Evolutionary conservation across 1,139 yeast species (phyloP).

Genomic region (Saccharomycopsis hybrid): DNA sequence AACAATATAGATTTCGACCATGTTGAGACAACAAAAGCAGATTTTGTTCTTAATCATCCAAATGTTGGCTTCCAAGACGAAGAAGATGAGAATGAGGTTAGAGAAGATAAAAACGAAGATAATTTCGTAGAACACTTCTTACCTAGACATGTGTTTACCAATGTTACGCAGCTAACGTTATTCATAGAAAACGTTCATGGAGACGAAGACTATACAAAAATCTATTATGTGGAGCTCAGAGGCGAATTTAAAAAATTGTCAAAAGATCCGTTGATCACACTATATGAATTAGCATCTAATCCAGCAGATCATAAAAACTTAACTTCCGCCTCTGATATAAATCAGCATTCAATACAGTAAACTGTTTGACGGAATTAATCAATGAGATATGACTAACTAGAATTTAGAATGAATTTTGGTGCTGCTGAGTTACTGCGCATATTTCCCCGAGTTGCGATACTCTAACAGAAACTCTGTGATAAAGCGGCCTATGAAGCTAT

Average conservation of each 20-base stretch:
- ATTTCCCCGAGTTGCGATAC: too few species aligned
- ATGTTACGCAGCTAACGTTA: constrained; percentile 59
- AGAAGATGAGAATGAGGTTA: constrained; percentile 24
- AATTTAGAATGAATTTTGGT: too few species aligned
- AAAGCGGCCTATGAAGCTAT: too few species aligned
- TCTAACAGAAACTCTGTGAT: too few species aligned
- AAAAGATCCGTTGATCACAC: constrained; percentile 64
- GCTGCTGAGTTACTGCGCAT: too few species aligned
- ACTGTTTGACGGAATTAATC: too few species aligned
- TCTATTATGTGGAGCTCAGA: constrained; percentile 72
- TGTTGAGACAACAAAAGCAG: constrained; percentile 44
- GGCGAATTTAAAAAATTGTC: constrained; percentile 64
- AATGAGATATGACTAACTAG: too few species aligned
- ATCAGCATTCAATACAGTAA: constrained; percentile 7
- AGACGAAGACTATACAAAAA: constrained; percentile 52
- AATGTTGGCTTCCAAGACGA: constrained; percentile 38
- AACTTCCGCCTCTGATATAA: neutral
- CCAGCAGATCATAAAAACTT: constrained; percentile 73
- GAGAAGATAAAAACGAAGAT: constrained; percentile 37
- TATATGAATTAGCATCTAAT: constrained; percentile 89
- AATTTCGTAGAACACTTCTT: constrained; percentile 79
- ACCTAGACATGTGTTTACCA: constrained; percentile 70
- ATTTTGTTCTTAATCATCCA: constrained; percentile 58
- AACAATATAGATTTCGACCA: constrained; percentile 65
- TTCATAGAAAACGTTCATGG: constrained; percentile 53